Percentiles rank a stretch among this genome's conserved stretches.
phyloP scores from a whole-genome alignment of 179 eudicot genomes.

The Drosera spatulata region DNA sequence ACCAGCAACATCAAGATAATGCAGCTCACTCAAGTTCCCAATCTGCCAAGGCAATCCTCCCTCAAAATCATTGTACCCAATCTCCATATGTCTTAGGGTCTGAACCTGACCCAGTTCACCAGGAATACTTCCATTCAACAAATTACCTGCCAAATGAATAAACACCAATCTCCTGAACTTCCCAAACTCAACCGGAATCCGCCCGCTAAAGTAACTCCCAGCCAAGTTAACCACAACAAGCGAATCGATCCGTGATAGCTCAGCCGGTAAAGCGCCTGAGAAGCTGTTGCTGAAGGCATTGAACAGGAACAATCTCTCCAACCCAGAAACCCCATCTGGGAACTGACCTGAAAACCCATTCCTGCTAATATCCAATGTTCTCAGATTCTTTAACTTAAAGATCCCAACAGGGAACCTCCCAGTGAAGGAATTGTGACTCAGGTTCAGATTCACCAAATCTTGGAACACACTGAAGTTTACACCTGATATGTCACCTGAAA shows the following conservation, averaged over 20 bases:
- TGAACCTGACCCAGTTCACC: conserved; percentile 56
- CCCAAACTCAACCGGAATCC: conserved; percentile 74
- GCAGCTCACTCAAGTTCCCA: conserved; percentile 75
- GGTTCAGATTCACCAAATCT: conserved; percentile 57
- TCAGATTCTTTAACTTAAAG: conserved; percentile 54
- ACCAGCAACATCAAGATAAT: conserved; percentile 92
- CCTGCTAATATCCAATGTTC: conserved; percentile 67
- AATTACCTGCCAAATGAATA: conserved; percentile 84
- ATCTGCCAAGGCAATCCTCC: conserved; percentile 74
- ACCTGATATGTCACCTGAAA: conserved; percentile 54
- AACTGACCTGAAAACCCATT: conserved; percentile 76
- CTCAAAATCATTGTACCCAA: conserved; percentile 76
- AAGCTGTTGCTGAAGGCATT: conserved; percentile 99
- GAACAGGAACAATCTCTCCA: conserved; percentile 39
- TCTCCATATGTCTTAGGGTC: conserved; percentile 84
- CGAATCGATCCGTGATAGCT: conserved; percentile 41
- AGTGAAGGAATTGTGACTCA: conserved; percentile 71
- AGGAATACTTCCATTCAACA: conserved; percentile 56
- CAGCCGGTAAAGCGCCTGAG: conserved; percentile 63
- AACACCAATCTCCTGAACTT: conserved; percentile 53
- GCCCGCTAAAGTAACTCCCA: conserved; percentile 96
- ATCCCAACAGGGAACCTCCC: conserved; percentile 49
- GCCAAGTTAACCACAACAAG: conserved; percentile 72
- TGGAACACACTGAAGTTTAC: conserved; percentile 31
- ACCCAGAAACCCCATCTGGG: conserved; percentile 59